Evolutionary conservation across 2,329 filamentous ascomycete species (phyloP), one percentile per base, ranked within the genome.

Genomic region (Fusarium xyrophilum): DNA sequence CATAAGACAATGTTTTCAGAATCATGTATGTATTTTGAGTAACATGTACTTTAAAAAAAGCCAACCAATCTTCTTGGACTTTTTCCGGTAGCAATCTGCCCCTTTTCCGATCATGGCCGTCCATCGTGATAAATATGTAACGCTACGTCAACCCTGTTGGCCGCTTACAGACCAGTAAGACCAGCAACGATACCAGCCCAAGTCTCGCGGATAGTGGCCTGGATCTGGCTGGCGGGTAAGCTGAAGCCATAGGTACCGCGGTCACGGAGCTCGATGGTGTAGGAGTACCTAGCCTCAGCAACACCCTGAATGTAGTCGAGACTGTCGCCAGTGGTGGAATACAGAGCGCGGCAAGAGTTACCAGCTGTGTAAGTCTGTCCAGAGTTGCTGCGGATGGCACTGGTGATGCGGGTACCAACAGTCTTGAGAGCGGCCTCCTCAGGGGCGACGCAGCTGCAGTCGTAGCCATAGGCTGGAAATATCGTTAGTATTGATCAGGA

Each of bases 331-430:
- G 80, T 79, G 0, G 86, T 85, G 61, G 84, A 81, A 77, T 90
- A 91, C 66, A 90, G 85, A 39, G 86, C 89, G 38, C 78, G 78
- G 78, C 88, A 90, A 67, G 87, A 84, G 5, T 86, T 82, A 3
- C 85, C 84, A 74, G 40, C 71, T 32, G 75, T 70, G 42, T 73
- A 73, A 28, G 65, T 30, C 4, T 52, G 35, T 6, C 65, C 65
- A 15, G 65, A 68, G 27, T 52, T 44, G 25, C 27, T 43, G 5
- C 61, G 44, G 14, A 68, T 61, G 25, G 51, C 70, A 23, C 44
- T 64, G 39, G 33, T 46, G 51, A 59, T 64, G 19, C 65, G 60
- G 21, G 47, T 56, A 1, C 69, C 67, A 6, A 72, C 25, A 3
- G 58, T 25, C 28, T 52, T 46, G 11, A 68, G 65, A 6, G 65